Evolutionary conservation across 2,329 filamentous ascomycete genomes (phyloP).

Genomic region (Xylaria sp.): DNA sequence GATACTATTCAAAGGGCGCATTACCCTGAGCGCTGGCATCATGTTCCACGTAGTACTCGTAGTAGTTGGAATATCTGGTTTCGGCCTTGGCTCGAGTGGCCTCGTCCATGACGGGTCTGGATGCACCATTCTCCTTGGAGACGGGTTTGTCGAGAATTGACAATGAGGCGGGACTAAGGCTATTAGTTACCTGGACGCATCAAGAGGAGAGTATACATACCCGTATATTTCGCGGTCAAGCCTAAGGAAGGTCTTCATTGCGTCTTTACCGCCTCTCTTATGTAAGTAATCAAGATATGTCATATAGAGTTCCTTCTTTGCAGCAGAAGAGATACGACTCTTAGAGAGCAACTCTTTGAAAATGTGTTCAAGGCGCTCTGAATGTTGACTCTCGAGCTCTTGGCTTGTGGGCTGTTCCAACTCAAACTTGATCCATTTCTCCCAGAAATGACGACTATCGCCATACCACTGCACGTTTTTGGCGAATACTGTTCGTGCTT

Average conservation of each 20-base stretch:
- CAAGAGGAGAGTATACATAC: slow-evolving; percentile 56
- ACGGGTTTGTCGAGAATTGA: slow-evolving; percentile 52
- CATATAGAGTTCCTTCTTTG: slow-evolving; percentile 79
- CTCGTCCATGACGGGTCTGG: slow-evolving; percentile 61
- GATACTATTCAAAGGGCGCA: slow-evolving; percentile 61
- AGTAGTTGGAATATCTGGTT: slow-evolving; percentile 61
- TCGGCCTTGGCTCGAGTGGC: slow-evolving; percentile 62
- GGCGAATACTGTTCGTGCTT: slow-evolving; percentile 84
- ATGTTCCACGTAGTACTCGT: slow-evolving; percentile 61
- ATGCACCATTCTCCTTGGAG: slow-evolving; percentile 59
- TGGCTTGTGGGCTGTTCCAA: slow-evolving; percentile 78
- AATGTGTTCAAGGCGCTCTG: slow-evolving; percentile 81
- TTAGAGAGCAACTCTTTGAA: slow-evolving; percentile 78
- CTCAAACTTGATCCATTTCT: slow-evolving; percentile 88
- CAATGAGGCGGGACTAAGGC: slow-evolving; percentile 58
- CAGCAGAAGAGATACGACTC: slow-evolving; percentile 72
- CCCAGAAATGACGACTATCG: slow-evolving; percentile 90
- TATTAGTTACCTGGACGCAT: slow-evolving; percentile 32
- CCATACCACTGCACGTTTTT: slow-evolving; percentile 86
- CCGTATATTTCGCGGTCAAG: slow-evolving; percentile 91
- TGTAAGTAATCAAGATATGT: slow-evolving; percentile 86
- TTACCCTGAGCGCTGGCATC: slow-evolving; percentile 60
- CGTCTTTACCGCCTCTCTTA: slow-evolving; percentile 81
- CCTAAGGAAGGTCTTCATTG: slow-evolving; percentile 85
- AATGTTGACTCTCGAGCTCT: slow-evolving; percentile 71